phyloP scores from a whole-genome alignment of 2,329 filamentous ascomycete species.

The Aspergillus thermomutatus region DNA sequence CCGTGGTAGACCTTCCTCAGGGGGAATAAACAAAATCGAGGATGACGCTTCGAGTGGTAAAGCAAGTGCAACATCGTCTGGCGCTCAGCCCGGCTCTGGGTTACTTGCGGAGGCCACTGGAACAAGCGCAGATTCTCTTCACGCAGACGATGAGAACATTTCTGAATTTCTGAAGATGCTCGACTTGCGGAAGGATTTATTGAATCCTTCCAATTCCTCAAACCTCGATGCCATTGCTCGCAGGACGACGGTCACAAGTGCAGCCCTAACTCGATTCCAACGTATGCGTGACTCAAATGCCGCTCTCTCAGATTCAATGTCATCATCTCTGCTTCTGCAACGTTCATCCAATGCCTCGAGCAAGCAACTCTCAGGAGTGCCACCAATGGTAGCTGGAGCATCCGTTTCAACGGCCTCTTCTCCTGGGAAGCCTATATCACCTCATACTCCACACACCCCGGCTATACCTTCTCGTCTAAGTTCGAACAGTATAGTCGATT shows the following conservation, averaged over 20 bases:
- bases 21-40: slow-evolving; percentile 59
- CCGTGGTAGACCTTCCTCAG: slow-evolving; percentile 71
- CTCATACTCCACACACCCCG: slow-evolving; percentile 87
- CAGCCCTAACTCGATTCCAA: slow-evolving; percentile 80
- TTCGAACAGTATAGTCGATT: slow-evolving; percentile 80
- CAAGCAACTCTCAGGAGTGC: slow-evolving; percentile 66
- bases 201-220: slow-evolving; percentile 57
- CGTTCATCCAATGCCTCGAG: slow-evolving; percentile 75
- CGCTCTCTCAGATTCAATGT: slow-evolving; percentile 86
- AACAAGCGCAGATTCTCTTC: slow-evolving; percentile 62
- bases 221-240: slow-evolving; percentile 66
- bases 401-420: slow-evolving; percentile 84
- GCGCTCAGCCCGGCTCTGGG: slow-evolving; percentile 68
- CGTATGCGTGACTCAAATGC: slow-evolving; percentile 86
- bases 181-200: slow-evolving; percentile 83
- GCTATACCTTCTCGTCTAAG: slow-evolving; percentile 91
- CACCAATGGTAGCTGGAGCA: slow-evolving; percentile 59
- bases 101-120: slow-evolving; percentile 68
- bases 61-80: slow-evolving; percentile 50
- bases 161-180: slow-evolving; percentile 88
- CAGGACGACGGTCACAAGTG: slow-evolving; percentile 72
- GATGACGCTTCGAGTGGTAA: slow-evolving; percentile 59
- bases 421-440: slow-evolving; percentile 83
- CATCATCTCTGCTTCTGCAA: slow-evolving; percentile 80
- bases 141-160: slow-evolving; percentile 86